These are phyloP conservation scores for Teunomyces stri DNA, from an alignment of 805 yeast genomes.

Conservation along the genomic window DNA sequence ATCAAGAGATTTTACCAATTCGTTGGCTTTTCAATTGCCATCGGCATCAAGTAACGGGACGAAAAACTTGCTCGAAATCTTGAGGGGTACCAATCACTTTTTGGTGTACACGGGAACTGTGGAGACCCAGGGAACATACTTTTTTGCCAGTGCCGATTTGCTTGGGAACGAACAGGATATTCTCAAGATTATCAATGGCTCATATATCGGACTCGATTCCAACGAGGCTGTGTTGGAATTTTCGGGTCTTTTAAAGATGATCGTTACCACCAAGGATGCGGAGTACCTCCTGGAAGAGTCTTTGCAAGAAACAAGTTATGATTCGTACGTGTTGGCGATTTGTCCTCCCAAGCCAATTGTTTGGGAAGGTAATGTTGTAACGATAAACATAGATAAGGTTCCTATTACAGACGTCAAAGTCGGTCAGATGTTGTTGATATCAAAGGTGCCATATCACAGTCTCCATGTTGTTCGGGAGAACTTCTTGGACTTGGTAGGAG, in stretches of 20 bases:
- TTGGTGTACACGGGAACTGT: constrained; percentile 70
- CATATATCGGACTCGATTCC: constrained; percentile 37
- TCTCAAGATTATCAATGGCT: constrained; percentile 36
- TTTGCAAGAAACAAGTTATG: constrained; percentile 21
- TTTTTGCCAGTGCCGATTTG: constrained; percentile 69
- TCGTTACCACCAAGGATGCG: constrained; percentile 2
- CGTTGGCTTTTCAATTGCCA: constrained; percentile 57
- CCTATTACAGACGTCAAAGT: constrained; percentile 58
- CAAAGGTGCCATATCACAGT: constrained; percentile 62
- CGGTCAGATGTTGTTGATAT: constrained; percentile 65
- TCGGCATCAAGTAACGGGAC: constrained; percentile 41
- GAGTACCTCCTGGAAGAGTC: constrained; percentile 7
- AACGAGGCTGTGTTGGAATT: constrained; percentile 24
- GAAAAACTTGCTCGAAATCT: constrained; percentile 51
- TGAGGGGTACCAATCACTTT: constrained; percentile 69
- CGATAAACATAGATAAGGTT: constrained; percentile 46
- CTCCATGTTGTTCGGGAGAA: constrained; percentile 54
- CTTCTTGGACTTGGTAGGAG: constrained; percentile 58
- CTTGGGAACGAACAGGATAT: constrained; percentile 39
- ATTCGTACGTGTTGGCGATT: constrained; percentile 68
- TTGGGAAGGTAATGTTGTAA: constrained; percentile 83
- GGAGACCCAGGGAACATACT: constrained; percentile 73
- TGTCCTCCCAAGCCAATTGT: constrained; percentile 81
- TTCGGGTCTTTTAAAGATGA: constrained; percentile 20
- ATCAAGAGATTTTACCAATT: constrained; percentile 69